These are phyloP conservation scores for Apophysomyces variabilis DNA, from an alignment of 371 early-diverging fungal genomes.

Conservation along the genomic window DNA sequence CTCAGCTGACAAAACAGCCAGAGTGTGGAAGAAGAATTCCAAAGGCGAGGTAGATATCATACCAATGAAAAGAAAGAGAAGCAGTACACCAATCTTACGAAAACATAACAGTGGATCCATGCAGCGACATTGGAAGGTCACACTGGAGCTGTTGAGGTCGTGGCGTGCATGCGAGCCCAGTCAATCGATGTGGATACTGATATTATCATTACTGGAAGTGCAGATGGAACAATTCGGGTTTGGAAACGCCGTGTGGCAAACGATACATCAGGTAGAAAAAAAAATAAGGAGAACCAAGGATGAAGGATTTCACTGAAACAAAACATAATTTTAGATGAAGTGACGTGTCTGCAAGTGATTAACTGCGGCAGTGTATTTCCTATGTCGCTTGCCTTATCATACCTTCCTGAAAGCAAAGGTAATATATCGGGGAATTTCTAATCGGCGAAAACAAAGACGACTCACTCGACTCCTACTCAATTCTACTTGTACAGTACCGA, in stretches of 20 bases:
- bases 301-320: too few relatives aligned
- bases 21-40: constrained; percentile 69
- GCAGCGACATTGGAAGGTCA: constrained; percentile 77
- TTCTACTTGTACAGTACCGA: constrained; percentile 44
- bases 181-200: constrained; percentile 46
- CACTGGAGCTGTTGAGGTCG: constrained; percentile 67
- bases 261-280: constrained; percentile 42
- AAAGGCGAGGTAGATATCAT: constrained; percentile 28
- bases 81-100: too few relatives aligned
- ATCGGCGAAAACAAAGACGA: too few relatives aligned
- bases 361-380: constrained; percentile 73
- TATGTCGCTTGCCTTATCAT: constrained; percentile 72
- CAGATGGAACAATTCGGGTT: constrained; percentile 80
- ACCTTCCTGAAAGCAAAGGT: constrained; percentile 67
- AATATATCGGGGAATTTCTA: background rate
- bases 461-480: background rate
- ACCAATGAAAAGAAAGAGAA: background rate
- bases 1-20: constrained; percentile 80
- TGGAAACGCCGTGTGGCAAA: constrained; percentile 66
- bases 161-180: constrained; percentile 64
- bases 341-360: constrained; percentile 69
- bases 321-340: constrained; percentile 39
- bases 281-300: background rate
- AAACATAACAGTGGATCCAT: constrained; percentile 57
- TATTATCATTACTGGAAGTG: constrained; percentile 76